Evolutionary conservation across 2,329 filamentous ascomycete genomes (phyloP).

Genomic region (Pleurostoma richardsiae): DNA sequence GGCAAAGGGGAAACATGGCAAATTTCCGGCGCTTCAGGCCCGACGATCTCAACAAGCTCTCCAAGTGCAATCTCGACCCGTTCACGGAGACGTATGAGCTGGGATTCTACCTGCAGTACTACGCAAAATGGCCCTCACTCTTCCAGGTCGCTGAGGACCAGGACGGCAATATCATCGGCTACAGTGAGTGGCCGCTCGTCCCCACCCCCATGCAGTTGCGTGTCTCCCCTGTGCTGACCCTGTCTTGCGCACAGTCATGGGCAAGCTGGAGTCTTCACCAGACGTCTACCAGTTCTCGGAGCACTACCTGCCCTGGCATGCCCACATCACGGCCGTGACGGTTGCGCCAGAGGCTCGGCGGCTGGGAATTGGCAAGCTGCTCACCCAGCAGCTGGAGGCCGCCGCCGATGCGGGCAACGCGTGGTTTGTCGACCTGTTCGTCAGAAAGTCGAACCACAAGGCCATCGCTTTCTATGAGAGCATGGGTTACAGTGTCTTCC

Average conservation of each 20-base stretch:
- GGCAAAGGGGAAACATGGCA: constrained; percentile 50
- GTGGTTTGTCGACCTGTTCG: constrained; percentile 96
- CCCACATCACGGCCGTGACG: constrained; percentile 93
- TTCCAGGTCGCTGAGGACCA: constrained; percentile 89
- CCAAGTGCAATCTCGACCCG: constrained; percentile 91
- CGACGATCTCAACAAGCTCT: constrained; percentile 81
- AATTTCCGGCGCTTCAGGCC: constrained; percentile 82
- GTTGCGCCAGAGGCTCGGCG: constrained; percentile 83
- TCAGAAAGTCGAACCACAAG: constrained; percentile 79
- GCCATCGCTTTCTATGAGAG: constrained; percentile 86
- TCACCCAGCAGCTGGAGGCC: constrained; percentile 78
- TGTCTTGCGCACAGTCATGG: constrained; percentile 65
- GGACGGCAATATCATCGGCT: constrained; percentile 85
- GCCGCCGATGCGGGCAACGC: constrained; percentile 76
- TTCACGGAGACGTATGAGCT: constrained; percentile 98
- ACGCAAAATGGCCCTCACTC: constrained; percentile 90
- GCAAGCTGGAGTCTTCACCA: constrained; percentile 87
- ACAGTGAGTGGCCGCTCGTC: constrained; percentile 57
- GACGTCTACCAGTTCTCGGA: constrained; percentile 68
- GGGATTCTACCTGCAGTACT: constrained; percentile 91
- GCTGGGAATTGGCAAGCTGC: constrained; percentile 77
- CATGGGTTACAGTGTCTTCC: constrained; percentile 88
- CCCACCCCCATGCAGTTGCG: not conserved
- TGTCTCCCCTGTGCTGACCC: not conserved
- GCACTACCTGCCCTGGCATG: constrained; percentile 99